A percentile compares a stretch with the other conserved stretches of the same genome.
phyloP scores from a whole-genome alignment of 78 protist genomes.

The Pelomyxa schiedti region DNA sequence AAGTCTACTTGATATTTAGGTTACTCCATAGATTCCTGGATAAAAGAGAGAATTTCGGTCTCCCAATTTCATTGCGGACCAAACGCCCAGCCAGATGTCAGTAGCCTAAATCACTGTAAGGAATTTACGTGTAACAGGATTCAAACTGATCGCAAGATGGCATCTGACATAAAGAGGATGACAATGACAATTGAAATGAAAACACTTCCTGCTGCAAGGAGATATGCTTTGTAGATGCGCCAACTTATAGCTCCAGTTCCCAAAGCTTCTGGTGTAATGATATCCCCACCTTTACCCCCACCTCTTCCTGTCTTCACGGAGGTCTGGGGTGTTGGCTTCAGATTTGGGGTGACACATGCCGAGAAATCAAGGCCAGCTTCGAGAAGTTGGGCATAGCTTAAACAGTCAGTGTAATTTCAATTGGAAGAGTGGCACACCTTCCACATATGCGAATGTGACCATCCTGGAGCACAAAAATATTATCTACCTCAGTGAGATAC shows the following conservation, averaged over 20 bases:
- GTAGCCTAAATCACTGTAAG: not conserved
- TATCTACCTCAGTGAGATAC: conserved; percentile 21
- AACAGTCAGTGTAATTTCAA: not conserved
- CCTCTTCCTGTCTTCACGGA: not conserved
- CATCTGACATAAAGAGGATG: not conserved
- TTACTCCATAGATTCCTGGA: conserved; percentile 3
- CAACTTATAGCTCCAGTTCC: not conserved
- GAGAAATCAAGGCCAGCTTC: not conserved
- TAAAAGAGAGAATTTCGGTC: conserved; percentile 10
- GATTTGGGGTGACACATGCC: not conserved
- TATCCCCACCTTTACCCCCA: not conserved
- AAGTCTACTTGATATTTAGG: not conserved
- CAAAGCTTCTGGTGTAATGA: conserved; percentile 1
- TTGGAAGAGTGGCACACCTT: conserved; percentile 14
- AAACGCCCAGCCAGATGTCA: not conserved
- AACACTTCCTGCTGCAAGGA: conserved; percentile 2
- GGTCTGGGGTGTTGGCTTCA: not conserved
- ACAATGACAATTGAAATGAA: not conserved
- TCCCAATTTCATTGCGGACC: not conserved
- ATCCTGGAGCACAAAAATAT: conserved; percentile 18
- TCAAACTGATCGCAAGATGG: not conserved
- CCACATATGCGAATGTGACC: conserved; percentile 41
- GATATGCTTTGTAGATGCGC: not conserved
- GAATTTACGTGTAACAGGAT: not conserved
- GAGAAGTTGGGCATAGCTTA: not conserved